Conservation (phyloP, 441 rosid species). For the Arabidopsis lyrata region DNA sequence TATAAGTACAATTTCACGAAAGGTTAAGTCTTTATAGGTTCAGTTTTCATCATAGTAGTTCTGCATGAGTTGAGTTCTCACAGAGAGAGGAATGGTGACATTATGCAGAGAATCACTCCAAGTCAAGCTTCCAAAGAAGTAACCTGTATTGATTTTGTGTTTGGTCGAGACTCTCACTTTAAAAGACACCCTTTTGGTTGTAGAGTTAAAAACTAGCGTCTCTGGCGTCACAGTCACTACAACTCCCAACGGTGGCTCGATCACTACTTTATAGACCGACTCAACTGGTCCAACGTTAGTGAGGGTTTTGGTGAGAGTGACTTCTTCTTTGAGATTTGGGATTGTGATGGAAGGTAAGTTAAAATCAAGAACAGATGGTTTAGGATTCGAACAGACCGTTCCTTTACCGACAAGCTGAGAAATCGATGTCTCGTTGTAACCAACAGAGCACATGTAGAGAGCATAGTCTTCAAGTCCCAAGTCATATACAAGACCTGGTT, state of each 20-base stretch:
- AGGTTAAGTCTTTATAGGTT: background rate
- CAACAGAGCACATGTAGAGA: conserved; percentile 63
- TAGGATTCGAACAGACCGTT: conserved; percentile 22
- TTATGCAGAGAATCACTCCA: conserved; percentile 57
- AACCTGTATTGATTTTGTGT: conserved; percentile 44
- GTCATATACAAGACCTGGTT: conserved; percentile 71
- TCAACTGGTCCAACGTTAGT: conserved; percentile 63
- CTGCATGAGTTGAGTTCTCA: conserved; percentile 34
- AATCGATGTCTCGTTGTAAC: conserved; percentile 56
- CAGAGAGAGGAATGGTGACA: conserved; percentile 54
- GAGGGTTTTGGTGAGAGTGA: conserved; percentile 58
- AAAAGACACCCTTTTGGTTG: conserved; percentile 41
- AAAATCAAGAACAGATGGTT: conserved; percentile 42
- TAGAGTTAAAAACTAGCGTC: conserved; percentile 47
- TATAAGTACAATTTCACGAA: conserved; percentile 19
- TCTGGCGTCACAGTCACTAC: conserved; percentile 56
- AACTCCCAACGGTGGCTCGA: conserved; percentile 54
- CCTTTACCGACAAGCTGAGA: conserved; percentile 32
- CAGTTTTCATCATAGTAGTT: conserved; percentile 37
- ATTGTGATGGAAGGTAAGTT: conserved; percentile 65
- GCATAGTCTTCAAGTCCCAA: conserved; percentile 52
- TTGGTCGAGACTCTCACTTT: conserved; percentile 42
- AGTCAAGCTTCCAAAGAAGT: conserved; percentile 60
- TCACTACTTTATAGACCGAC: conserved; percentile 51
- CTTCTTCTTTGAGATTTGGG: conserved; percentile 54